phyloP scores from a whole-genome alignment of 768 basidiomycete species.

The Termitomyces sp. region DNA sequence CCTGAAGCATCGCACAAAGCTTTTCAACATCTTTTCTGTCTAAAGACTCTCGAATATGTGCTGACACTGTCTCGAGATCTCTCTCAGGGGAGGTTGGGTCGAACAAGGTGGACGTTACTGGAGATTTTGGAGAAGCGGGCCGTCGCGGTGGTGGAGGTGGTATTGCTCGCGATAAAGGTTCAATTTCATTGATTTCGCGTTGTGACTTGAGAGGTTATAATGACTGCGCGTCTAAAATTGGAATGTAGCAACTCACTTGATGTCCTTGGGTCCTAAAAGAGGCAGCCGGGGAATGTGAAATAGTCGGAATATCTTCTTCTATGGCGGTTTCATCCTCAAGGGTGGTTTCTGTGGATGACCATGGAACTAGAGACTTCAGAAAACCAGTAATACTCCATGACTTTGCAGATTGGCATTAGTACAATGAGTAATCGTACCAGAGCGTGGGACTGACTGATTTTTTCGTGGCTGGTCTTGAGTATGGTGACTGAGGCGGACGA shows the following conservation, averaged over 20 bases:
- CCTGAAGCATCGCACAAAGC: slow-evolving; percentile 33
- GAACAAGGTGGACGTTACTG: neutral
- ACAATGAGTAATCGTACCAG: neutral
- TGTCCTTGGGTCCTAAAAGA: slow-evolving; percentile 21
- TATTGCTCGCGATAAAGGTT: neutral
- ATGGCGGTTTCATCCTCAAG: slow-evolving; percentile 15
- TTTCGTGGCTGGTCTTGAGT: slow-evolving; percentile 37
- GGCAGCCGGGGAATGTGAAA: slow-evolving; percentile 11
- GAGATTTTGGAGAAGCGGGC: neutral
- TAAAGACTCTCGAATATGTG: slow-evolving; percentile 7
- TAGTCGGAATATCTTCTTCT: slow-evolving; percentile 12
- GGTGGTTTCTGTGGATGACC: slow-evolving; percentile 17
- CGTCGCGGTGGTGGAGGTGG: slow-evolving; percentile 7
- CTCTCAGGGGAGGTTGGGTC: slow-evolving; percentile 28
- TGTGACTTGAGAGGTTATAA: slow-evolving; percentile 12
- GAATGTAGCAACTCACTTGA: slow-evolving; percentile 14
- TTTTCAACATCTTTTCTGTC: slow-evolving; percentile 4
- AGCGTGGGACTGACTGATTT: slow-evolving; percentile 38
- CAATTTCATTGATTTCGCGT: slow-evolving; percentile 9
- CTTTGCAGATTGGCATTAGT: slow-evolving; percentile 17
- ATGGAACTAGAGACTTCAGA: slow-evolving; percentile 47
- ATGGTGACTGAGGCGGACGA: slow-evolving; percentile 46
- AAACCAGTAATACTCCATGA: slow-evolving; percentile 49
- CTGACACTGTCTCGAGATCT: slow-evolving; percentile 34
- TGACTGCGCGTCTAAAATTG: neutral